A percentile compares a stretch with the other conserved stretches of the same genome.
phyloP scores from a whole-genome alignment of 257 asterid species.

The Gynochthodes officinalis region DNA sequence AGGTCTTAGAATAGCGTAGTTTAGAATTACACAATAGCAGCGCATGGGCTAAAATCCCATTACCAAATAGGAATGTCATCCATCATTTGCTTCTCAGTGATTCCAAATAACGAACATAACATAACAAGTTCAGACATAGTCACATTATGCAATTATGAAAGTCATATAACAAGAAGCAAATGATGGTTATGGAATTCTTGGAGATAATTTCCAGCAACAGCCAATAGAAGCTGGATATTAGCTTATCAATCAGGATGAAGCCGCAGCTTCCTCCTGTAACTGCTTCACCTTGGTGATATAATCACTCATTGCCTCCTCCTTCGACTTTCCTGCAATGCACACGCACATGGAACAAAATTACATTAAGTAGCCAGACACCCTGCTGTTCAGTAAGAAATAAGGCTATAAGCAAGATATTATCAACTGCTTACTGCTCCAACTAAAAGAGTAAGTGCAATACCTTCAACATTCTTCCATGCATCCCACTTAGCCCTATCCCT shows the following conservation, averaged over 20 bases:
- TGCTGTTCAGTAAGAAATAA: too few relatives aligned
- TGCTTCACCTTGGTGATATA: slow-evolving; percentile 95
- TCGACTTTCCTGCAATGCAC: slow-evolving; percentile 58
- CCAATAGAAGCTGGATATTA: not conserved
- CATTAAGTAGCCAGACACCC: not conserved
- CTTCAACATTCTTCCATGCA: slow-evolving; percentile 97
- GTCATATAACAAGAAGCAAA: not conserved
- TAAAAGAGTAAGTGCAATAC: slow-evolving; percentile 29
- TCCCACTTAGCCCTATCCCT: slow-evolving; percentile 97
- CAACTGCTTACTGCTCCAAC: not conserved
- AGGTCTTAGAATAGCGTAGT: too few relatives aligned
- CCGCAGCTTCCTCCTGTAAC: slow-evolving; percentile 59
- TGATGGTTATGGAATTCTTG: not conserved
- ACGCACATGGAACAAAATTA: not conserved
- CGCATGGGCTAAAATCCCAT: not conserved
- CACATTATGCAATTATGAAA: not conserved
- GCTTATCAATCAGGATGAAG: slow-evolving; percentile 25
- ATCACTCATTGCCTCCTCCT: slow-evolving; percentile 77
- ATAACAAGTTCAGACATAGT: not conserved
- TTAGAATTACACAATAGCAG: too few relatives aligned
- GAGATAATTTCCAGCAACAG: not conserved
- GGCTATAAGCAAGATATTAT: not conserved
- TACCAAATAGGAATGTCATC: not conserved
- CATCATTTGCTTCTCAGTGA: not conserved
- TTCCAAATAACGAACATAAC: not conserved